phyloP scores from a whole-genome alignment of 805 yeast genomes.

The Wickerhamomyces mucosus region DNA sequence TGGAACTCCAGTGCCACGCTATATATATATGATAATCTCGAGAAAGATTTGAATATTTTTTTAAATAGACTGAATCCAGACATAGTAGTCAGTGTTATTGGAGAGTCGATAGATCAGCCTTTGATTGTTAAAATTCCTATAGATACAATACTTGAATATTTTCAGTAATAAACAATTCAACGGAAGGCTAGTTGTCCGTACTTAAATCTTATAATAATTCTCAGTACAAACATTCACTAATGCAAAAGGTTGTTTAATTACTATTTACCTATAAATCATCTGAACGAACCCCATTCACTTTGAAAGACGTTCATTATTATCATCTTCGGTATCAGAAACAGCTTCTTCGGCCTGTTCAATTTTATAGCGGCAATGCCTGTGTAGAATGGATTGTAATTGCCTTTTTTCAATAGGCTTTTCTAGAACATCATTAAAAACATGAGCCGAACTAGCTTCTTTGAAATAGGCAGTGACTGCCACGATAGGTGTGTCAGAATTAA shows the following conservation, averaged over 20 bases:
- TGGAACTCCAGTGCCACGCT: conserved; percentile 6
- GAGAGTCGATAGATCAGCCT: not conserved
- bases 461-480: conserved; percentile 66
- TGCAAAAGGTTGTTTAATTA: no score
- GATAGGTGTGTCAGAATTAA: conserved; percentile 70
- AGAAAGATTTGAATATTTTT: not conserved
- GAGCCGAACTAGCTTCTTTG: conserved; percentile 45
- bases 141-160: not conserved
- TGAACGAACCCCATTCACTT: no score
- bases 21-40: conserved; percentile 3
- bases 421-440: conserved; percentile 53
- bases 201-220: no score
- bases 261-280: no score
- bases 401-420: conserved; percentile 51
- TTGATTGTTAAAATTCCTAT: not conserved
- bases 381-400: conserved; percentile 12
- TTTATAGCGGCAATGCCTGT: conserved; percentile 20
- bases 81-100: not conserved
- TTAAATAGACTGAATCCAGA: not conserved
- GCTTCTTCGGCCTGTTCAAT: conserved; percentile 18
- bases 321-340: conserved; percentile 18
- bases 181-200: no score
- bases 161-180: no score
- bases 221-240: no score
- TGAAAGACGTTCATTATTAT: conserved; percentile 33